phyloP scores from a whole-genome alignment of 495 filamentous ascomycete genomes.

The Pyrenula aspistea region DNA sequence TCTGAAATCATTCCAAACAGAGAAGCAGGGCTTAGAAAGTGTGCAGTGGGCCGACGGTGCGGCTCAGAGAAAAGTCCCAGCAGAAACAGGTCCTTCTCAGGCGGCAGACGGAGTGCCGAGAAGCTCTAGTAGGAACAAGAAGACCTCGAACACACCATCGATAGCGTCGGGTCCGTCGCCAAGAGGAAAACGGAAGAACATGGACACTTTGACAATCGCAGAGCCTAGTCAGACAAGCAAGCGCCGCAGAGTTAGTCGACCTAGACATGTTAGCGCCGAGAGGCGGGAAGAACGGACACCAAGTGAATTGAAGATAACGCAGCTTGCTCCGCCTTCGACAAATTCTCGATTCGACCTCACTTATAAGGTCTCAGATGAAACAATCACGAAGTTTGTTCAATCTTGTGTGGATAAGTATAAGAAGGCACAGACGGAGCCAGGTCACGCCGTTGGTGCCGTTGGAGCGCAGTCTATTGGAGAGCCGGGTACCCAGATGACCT shows the following conservation, averaged over 20 bases:
- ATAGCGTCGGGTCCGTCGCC: background rate
- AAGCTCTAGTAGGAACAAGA: background rate
- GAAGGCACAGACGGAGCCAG: slow-evolving; percentile 79
- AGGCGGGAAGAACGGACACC: background rate
- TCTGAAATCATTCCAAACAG: slow-evolving; percentile 15
- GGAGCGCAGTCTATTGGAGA: slow-evolving; percentile 98
- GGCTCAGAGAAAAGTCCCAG: background rate
- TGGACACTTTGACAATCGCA: background rate
- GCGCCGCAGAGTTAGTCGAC: background rate
- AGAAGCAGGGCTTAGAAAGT: background rate
- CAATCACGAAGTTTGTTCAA: slow-evolving; percentile 63
- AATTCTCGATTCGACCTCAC: slow-evolving; percentile 41
- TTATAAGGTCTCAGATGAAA: slow-evolving; percentile 65
- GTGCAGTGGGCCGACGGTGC: background rate
- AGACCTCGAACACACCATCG: background rate
- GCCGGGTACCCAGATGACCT: slow-evolving; percentile 96
- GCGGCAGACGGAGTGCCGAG: background rate
- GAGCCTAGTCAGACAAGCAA: background rate
- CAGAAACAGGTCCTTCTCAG: background rate
- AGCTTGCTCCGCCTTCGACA: background rate
- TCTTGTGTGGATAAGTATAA: slow-evolving; percentile 82
- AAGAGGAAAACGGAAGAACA: background rate
- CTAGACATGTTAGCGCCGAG: background rate
- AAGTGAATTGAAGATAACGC: background rate
- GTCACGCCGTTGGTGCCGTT: slow-evolving; percentile 94